These are phyloP conservation scores for Alnus glutinosa DNA, from an alignment of 306 rosid species.

Conservation along the genomic window DNA sequence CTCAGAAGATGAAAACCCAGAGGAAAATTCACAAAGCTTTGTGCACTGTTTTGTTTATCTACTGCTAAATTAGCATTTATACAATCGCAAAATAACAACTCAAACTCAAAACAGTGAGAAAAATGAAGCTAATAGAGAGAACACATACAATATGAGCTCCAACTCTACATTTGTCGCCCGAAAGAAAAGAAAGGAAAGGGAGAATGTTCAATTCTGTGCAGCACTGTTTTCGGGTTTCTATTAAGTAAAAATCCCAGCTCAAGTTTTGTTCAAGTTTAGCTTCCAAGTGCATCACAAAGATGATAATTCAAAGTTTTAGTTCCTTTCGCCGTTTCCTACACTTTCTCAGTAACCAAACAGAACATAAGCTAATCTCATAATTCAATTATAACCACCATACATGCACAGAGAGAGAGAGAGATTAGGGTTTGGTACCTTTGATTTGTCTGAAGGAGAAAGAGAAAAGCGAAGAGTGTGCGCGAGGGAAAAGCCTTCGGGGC, in stretches of 20 bases:
- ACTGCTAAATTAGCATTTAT: background rate
- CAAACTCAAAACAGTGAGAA: background rate
- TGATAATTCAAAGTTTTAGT: background rate
- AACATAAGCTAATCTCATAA: background rate
- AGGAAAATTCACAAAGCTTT: background rate
- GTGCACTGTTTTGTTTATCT: background rate
- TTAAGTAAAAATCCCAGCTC: background rate
- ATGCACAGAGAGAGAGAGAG: background rate
- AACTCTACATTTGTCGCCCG: background rate
- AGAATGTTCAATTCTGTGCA: background rate
- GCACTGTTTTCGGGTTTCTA: background rate
- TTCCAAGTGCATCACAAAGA: background rate
- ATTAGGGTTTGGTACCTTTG: conserved; percentile 28
- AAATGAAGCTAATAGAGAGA: background rate
- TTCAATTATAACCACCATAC: background rate
- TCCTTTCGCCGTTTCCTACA: background rate
- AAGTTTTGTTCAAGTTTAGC: background rate
- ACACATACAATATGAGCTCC: background rate
- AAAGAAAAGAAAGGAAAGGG: background rate
- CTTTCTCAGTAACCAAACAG: conserved; percentile 14
- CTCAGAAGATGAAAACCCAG: background rate
- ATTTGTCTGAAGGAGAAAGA: background rate
- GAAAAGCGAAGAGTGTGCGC: background rate
- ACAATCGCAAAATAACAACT: background rate
- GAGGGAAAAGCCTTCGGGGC: background rate